Base-by-base conservation (phyloP, 1,284 basidiomycete genomes). In the Ceratorhiza oryzae-sativae region DNA sequence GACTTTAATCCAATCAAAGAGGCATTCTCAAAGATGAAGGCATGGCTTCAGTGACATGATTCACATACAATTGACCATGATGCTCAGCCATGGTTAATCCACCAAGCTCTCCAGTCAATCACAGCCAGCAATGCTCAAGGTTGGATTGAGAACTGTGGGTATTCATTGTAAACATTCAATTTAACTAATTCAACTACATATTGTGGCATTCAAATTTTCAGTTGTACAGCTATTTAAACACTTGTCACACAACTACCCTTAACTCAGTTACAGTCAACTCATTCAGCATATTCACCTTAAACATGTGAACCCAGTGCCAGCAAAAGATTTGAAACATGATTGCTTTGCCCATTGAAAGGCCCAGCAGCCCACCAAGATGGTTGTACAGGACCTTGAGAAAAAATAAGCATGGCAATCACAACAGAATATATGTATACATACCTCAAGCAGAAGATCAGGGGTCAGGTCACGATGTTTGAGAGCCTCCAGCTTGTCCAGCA, bases 1-100 rank as follows among this genome's bases (percentile, higher is more conserved):
- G 73, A 77, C 34, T 76, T 76, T 36, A 79, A 78, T 53, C 76
- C 76, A 0, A 79, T 79, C 23, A 73, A 79, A 49, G 75, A 79
- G 62, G 71, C 62, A 1, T 79, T 79, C 62, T 73, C 73, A 18
- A 30, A 45, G 2, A 72, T 77, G 74, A 79, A 79, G 51, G 53
- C 73, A 9, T 76, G 73, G 74, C 60, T 77, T 0, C 65, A 72
- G 9, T 49, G 74, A 3, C 76, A 78, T n/a, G 46, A 77, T 49
- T 46, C 20, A 9, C 65, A 73, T 32, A 72, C 71, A n/a, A 27
- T 73, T 15, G 63, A 67, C 39, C 42, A 49, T 2, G 75, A 75
- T 20, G 53, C 48, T 23, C 46, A 67, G 10, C 75, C 73, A n/a
- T 76, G 74, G 76, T 56, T 77, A 20, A 76, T 49, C 18, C 48